Base-by-base conservation (phyloP, 225 moss, liverwort and hornwort genomes). In the Anthoceros angustus region DNA sequence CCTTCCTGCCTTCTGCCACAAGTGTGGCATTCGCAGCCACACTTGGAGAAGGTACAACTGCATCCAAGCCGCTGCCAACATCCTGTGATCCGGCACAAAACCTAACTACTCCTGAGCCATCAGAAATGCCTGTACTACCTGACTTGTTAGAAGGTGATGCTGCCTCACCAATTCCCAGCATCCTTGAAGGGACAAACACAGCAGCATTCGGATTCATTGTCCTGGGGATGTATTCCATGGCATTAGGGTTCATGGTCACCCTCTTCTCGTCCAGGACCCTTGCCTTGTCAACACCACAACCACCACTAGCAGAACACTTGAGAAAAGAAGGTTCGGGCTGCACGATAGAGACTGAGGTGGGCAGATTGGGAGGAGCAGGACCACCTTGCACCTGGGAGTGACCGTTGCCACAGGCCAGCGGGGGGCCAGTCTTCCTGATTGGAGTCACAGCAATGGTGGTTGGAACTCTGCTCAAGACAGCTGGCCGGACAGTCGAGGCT, bases 381-480 rank as follows among this genome's bases (percentile, higher is more conserved):
- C 18, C 55, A 0, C 55, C 55, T 6, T 0, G 12, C 18, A 55
- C 8, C 55, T 55, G 55, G 55, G 7, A 5, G n/a, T 20, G 18
- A 55, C n/a, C 18, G 46, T 12, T 12, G 7, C 23, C 18, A 20
- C n/a, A 0, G 18, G 1, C 23, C 7, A 20, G 5, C 14, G 14
- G 14, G 18, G 55, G 16, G 14, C 55, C 18, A 1, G 14, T 20
- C 23, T 55, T 55, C 4, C 18, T 55, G 7, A 55, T 55, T 0
- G 55, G 55, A 55, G 55, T 55, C 55, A 55, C 55, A 5, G 55
- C 55, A 20, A 55, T 20, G 55, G 55, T 55, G 55, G 18, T 55
- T 7, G 55, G 55, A 12, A 55, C 14, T 18, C 5, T 7, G 14
- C n/a, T 18, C 1, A 55, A 18, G n/a, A 55, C 55, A 7, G 55